phyloP scores from a whole-genome alignment of 1,284 basidiomycete species.

The Trichosporon sp. region DNA sequence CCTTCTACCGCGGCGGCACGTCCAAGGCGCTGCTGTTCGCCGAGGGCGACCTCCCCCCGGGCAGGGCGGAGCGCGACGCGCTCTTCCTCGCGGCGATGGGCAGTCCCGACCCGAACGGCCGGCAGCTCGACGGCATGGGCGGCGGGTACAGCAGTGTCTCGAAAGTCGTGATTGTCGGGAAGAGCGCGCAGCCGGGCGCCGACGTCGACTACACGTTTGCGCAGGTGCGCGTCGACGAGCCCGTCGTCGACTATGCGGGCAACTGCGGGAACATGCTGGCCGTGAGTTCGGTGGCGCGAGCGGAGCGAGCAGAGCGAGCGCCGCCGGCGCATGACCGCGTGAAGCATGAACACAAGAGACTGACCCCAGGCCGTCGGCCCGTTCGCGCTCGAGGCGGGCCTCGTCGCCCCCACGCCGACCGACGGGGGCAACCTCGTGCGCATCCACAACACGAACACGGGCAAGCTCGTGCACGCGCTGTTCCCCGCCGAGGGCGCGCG shows the following conservation, averaged over 20 bases:
- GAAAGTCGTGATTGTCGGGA: slow-evolving; percentile 68
- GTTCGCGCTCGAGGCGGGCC: slow-evolving; percentile 30
- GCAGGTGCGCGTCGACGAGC: slow-evolving; percentile 23
- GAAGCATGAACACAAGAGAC: neutral
- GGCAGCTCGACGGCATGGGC: slow-evolving; percentile 70
- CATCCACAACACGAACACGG: slow-evolving; percentile 21
- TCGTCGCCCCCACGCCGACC: neutral
- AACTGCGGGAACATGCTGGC: slow-evolving; percentile 40
- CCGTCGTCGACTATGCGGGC: slow-evolving; percentile 27
- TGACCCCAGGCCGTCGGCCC: slow-evolving; percentile 29
- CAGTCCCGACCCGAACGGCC: slow-evolving; percentile 68
- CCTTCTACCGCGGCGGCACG: slow-evolving; percentile 61
- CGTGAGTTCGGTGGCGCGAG: slow-evolving; percentile 4
- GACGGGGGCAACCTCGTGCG: slow-evolving; percentile 17
- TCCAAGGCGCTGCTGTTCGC: slow-evolving; percentile 71
- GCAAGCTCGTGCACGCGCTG: slow-evolving; percentile 16
- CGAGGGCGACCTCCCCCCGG: slow-evolving; percentile 54
- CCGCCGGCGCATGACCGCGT: too few species aligned
- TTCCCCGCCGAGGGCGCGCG: slow-evolving; percentile 46
- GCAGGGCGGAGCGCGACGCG: slow-evolving; percentile 55
- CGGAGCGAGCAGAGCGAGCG: neutral
- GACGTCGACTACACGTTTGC: slow-evolving; percentile 36
- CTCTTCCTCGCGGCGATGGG: slow-evolving; percentile 77
- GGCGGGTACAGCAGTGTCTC: slow-evolving; percentile 73
- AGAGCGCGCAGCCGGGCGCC: slow-evolving; percentile 26